Evolutionary conservation across 345 rosid species (phyloP).

Genomic region (Brassica nigra): DNA sequence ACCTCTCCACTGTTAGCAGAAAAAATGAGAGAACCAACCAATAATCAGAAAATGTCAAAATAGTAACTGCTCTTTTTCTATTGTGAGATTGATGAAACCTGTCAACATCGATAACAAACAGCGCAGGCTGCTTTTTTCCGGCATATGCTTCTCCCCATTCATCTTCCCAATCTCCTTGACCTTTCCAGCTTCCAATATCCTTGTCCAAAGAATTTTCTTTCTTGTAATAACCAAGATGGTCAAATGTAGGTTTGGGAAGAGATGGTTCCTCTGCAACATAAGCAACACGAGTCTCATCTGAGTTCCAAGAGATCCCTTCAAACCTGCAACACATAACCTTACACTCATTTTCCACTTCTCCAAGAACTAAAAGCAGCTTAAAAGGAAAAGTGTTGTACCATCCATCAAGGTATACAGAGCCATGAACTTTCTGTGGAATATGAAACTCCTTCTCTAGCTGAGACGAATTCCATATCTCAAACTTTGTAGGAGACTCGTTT

Average conservation of each 20-base stretch:
- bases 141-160: constrained; percentile 97
- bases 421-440: constrained; percentile 79
- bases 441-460: constrained; percentile 80
- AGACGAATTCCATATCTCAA: constrained; percentile 83
- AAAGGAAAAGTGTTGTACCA: constrained; percentile 50
- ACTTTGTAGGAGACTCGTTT: constrained; percentile 71
- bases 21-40: not conserved
- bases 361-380: not conserved
- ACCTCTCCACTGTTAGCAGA: constrained; percentile 67
- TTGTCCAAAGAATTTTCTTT: constrained; percentile 55
- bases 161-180: constrained; percentile 96
- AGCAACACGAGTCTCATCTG: constrained; percentile 72
- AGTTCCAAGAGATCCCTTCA: constrained; percentile 92
- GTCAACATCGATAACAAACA: constrained; percentile 62
- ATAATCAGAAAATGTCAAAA: constrained; percentile 7
- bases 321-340: constrained; percentile 54
- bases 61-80: not conserved
- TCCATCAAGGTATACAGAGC: constrained; percentile 79
- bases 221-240: constrained; percentile 53
- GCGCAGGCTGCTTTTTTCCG: constrained; percentile 77
- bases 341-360: constrained; percentile 24
- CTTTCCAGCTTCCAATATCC: constrained; percentile 80
- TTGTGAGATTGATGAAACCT: constrained; percentile 48
- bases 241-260: constrained; percentile 63
- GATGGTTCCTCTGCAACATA: constrained; percentile 86